Base-by-base conservation (phyloP, 1,284 basidiomycete genomes). In the Apiotrichum laibachii region DNA sequence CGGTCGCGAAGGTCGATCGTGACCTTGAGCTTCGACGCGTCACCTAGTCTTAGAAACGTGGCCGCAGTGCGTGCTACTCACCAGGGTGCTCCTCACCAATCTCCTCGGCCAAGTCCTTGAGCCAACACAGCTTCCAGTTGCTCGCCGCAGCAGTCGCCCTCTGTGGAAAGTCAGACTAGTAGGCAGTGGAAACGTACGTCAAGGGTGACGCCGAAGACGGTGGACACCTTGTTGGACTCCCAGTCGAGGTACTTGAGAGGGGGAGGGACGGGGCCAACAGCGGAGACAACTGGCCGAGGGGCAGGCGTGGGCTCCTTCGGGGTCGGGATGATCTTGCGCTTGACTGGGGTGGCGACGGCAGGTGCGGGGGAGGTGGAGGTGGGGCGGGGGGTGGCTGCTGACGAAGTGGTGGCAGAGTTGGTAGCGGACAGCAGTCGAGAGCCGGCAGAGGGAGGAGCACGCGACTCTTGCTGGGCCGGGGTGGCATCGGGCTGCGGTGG, bases 121-220 rank as follows among this genome's bases (percentile, higher is more conserved):
- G 83, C 88, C 90, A 96, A 34, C 90, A 88, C 50, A 88, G 79
- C 56, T 87, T 83, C 80, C 87, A 89, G 46, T 83, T 82, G 60
- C 81, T 88, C 60, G 79, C 77, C 71, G 90, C 85, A 0, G 91
- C 90, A 5, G 85, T 82, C 4, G 83, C 80, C 78, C 83, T 84
- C 89, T 94, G 69, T 31, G 13, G 31, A 37, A 22, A 26, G 18
- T 59, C 34, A 59, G 5, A 40, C 12, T 33, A 9, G 44, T 53
- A 53, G 34, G 53, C 34, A 33, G 48, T 37, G 8, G 37, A 18
- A 8, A 81, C 85, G 65, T 72, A 92, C 92, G 65, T 85, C 84
- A 39, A 97, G 80, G 0, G 92, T 94, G 8, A 90, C 86, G 62
- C 86, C 86, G 70, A 96, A 83, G 46, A 93, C 82, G 37, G 79